Base-by-base conservation (phyloP, 140 eudicot species). In the Stevia rebaudiana region DNA sequence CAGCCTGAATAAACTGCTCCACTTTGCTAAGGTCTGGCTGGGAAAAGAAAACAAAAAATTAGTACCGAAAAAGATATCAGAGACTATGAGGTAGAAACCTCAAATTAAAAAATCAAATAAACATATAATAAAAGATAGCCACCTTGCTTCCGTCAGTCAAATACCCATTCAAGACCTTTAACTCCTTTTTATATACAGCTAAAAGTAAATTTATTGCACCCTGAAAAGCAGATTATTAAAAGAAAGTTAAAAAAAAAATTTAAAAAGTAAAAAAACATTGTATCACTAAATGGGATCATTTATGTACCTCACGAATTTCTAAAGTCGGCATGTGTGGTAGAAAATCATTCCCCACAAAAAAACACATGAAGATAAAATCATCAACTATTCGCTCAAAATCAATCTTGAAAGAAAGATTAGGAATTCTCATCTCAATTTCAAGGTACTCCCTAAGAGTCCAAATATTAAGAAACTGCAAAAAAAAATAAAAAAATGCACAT, bases 271-370 rank as follows among this genome's bases (percentile, higher is more conserved):
- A 50, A 13, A 36, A 22, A 53, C 40, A 25, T 2, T 54, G 61
- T 12, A 25, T n/a, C 21, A 39, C 15, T 54, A 12, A 54, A 54
- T 25, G 39, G 22, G 6, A 25, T 54, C 40, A 5, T 54, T n/a
- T 54, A 25, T 62, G 60, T 63, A 91, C 98, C 96, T 92, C 98
- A 15, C 96, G 98, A 41, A 88, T 92, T 80, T 92, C 98, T 68
- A 92, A 79, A 12, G 96, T 92, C 10, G 98, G 98, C 98, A 90
- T 90, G 69, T 90, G 98, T 52, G 95, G 98, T 67, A 90, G 59
- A 63, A 90, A 90, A 46, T 90, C 97, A 46, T 86, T 86, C 62
- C 97, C 97, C 46, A 90, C 97, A 78, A 90, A 90, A 76, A 90
- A 90, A 79, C 97, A 90, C 60, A 90, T 86, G 83, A 90, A 90